phyloP scores from a whole-genome alignment of 495 filamentous ascomycete genomes.

The Ramalina intermedia region DNA sequence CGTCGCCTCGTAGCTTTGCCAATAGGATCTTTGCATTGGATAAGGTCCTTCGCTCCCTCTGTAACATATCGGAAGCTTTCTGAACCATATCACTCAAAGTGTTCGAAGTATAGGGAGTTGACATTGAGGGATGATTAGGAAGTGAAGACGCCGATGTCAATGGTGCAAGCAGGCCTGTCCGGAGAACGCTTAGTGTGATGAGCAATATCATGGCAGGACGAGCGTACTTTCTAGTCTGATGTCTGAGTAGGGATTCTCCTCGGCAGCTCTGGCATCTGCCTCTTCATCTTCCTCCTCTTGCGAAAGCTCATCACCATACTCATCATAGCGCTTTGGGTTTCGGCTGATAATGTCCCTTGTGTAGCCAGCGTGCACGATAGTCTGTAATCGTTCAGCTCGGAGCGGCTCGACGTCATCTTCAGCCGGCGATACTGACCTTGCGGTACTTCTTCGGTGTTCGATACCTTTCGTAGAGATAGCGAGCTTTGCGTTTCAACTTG shows the following conservation, averaged over 20 bases:
- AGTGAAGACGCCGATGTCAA: conserved; percentile 78
- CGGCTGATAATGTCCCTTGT: conserved; percentile 67
- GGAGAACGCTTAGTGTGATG: neutral
- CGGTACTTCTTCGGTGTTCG: neutral
- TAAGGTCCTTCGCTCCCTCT: conserved; percentile 59
- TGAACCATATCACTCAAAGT: conserved; percentile 66
- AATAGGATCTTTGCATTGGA: conserved; percentile 68
- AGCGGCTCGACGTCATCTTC: neutral
- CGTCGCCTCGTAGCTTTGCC: conserved; percentile 64
- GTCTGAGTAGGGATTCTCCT: conserved; percentile 70
- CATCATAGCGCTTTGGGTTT: conserved; percentile 63
- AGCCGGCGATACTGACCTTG: neutral
- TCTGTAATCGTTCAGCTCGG: conserved; percentile 30
- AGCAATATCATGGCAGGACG: neutral
- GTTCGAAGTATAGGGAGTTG: conserved; percentile 65
- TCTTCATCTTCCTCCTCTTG: conserved; percentile 70
- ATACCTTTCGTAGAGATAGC: conserved; percentile 49
- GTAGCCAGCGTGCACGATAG: conserved; percentile 72
- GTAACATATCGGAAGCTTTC: conserved; percentile 53
- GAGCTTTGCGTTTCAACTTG: conserved; percentile 73
- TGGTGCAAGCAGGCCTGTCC: conserved; percentile 68
- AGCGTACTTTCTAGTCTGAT: conserved; percentile 68
- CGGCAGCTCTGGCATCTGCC: conserved; percentile 52
- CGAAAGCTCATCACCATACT: conserved; percentile 71
- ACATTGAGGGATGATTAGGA: conserved; percentile 67